A percentile compares a stretch with the other conserved stretches of the same genome.
Evolutionary conservation across 805 yeast species (phyloP).

Genomic region (Candida boleticola): DNA sequence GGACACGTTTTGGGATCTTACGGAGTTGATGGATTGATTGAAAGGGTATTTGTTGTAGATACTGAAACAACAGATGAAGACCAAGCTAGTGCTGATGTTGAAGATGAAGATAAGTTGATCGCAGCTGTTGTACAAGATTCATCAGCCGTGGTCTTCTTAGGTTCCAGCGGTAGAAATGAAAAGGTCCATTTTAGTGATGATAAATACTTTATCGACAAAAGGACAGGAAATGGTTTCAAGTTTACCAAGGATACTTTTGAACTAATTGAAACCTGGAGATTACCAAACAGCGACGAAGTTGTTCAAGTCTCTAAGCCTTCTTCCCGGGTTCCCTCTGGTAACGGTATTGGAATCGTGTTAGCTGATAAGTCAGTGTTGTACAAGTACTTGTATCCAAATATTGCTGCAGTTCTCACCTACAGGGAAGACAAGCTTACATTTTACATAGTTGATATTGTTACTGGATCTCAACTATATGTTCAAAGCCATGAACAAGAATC

Average conservation of each 20-base stretch:
- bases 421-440: conserved; percentile 35
- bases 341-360: conserved; percentile 58
- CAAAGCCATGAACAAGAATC: conserved; percentile 41
- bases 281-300: conserved; percentile 15
- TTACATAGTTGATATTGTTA: conserved; percentile 61
- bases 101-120: background rate
- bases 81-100: background rate
- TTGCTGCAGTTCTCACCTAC: conserved; percentile 48
- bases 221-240: conserved; percentile 13
- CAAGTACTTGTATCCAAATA: conserved; percentile 77
- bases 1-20: conserved; percentile 15
- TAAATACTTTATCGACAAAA: conserved; percentile 14
- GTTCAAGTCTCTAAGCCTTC: conserved; percentile 29
- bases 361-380: conserved; percentile 74
- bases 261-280: conserved; percentile 30
- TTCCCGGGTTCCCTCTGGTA: conserved; percentile 22
- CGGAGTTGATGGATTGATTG: conserved; percentile 6
- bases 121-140: background rate
- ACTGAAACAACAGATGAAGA: background rate
- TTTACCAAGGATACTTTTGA: conserved; percentile 17
- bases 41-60: conserved; percentile 7
- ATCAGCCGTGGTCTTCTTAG: background rate
- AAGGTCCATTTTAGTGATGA: background rate
- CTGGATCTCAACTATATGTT: conserved; percentile 60
- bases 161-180: background rate